Conservation (phyloP, 768 basidiomycete species). For the Hypholoma sublateritium region DNA sequence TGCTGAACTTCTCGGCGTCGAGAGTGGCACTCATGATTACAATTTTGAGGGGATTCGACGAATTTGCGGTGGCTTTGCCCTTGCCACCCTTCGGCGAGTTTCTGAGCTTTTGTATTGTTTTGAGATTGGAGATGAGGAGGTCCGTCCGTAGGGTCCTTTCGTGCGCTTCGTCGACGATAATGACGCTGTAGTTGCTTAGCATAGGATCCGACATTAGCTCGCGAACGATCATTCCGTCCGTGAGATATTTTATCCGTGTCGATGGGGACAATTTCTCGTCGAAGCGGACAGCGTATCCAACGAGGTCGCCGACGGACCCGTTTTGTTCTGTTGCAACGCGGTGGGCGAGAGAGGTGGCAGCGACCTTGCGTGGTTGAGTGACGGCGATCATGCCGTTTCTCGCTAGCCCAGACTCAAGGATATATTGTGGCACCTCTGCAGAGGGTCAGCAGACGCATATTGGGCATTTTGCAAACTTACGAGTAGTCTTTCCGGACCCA, state of each 20-base stretch:
- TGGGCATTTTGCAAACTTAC: slow-evolving; percentile 49
- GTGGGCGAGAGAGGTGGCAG: slow-evolving; percentile 90
- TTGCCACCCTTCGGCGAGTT: slow-evolving; percentile 42
- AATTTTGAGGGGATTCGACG: slow-evolving; percentile 75
- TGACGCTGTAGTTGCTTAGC: slow-evolving; percentile 79
- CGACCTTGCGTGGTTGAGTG: slow-evolving; percentile 94
- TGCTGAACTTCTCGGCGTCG: slow-evolving; percentile 92
- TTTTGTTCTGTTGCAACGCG: slow-evolving; percentile 89
- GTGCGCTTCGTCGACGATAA: slow-evolving; percentile 96
- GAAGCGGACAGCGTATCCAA: slow-evolving; percentile 96
- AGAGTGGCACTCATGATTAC: slow-evolving; percentile 98
- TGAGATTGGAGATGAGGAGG: slow-evolving; percentile 87
- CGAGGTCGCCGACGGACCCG: slow-evolving; percentile 65
- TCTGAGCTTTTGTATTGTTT: slow-evolving; percentile 70
- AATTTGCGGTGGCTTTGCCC: slow-evolving; percentile 44
- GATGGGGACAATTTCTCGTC: slow-evolving; percentile 72
- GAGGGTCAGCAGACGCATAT: background rate
- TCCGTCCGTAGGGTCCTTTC: slow-evolving; percentile 95
- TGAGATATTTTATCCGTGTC: slow-evolving; percentile 94
- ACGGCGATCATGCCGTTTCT: slow-evolving; percentile 79
- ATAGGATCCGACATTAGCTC: slow-evolving; percentile 82
- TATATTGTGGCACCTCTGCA: slow-evolving; percentile 93
- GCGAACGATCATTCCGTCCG: slow-evolving; percentile 96
- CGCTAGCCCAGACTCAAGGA: slow-evolving; percentile 79
- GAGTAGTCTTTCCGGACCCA: slow-evolving; percentile 97